Base-by-base conservation (phyloP, 306 rosid species). In the Alnus glutinosa region DNA sequence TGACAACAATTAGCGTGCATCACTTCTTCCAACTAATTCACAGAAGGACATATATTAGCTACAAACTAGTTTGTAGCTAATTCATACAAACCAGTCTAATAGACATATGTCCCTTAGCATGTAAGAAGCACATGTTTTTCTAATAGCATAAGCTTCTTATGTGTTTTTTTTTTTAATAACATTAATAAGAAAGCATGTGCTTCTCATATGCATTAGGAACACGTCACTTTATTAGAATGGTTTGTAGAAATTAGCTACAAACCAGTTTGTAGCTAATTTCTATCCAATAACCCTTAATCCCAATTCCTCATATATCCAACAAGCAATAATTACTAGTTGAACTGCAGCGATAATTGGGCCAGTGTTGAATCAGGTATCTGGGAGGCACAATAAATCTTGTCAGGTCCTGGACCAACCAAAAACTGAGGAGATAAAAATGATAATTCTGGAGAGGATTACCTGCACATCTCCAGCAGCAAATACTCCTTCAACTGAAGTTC, bases 391-490 rank as follows among this genome's bases (percentile, higher is more conserved):
- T 34, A 63, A 13, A 55, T 8, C 23, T 55, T 55, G 62, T 5
- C 62, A n/a, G 62, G 16, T 12, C 46, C 18, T 30, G 19, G 70
- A 63, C 47, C 19, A 34, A 63, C 44, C 42, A 16, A 13, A 49
- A 68, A 61, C 6, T 23, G 28, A n/a, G 44, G 74, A 3, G 6
- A 66, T 16, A 67, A 12, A 34, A n/a, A 34, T 1, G n/a, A 28
- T 28, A 59, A 49, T 15, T 37, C 63, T 32, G 54, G 61, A 46
- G 23, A 44, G 37, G 51, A 77, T 80, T 83, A 88, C 91, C 91
- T 88, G 89, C 51, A 88, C 87, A 70, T 88, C 91, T 67, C 91
- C 91, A 61, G 91, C 91, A 4, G 91, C 89, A 70, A 83, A 88
- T 14, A 88, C 86, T 62, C 91, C 91, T 78, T 88, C 91, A 44